Evolutionary conservation across 1,139 yeast genomes (phyloP), one percentile per base, ranked within the genome.

Genomic region (Pichia kudriavzevii): DNA sequence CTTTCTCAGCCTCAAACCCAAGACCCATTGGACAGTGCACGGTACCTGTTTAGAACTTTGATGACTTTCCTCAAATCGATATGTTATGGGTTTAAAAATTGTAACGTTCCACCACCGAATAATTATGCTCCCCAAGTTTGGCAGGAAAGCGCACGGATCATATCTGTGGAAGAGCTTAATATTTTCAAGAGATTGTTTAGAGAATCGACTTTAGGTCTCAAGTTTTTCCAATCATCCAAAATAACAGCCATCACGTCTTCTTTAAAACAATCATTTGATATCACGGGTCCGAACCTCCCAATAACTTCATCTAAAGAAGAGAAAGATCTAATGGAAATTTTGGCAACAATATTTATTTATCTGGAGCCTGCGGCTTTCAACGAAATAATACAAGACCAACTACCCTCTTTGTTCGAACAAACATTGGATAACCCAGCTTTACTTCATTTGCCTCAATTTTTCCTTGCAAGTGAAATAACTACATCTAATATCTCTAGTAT

Each of bases 291-390:
- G 5, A 81, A 79, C 42, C 61, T 83, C 32, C 94, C 95, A 5
- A 81, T 83, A 5, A 77, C 88, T 3, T 82, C 94, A 2, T 79
- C 94, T 1, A 87, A 85, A 47, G 97, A 88, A 52, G 96, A 88
- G 44, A 87, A 91, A 49, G 98, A 93, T 48, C 66, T 88, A 41
- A 87, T 91, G 95, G 98, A 93, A 55, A 81, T 88, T 2, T 78
- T 93, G 55, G 96, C 96, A 1, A 82, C 95, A 2, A 84, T 91
- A 47, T 93, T 85, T 58, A 84, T 87, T 49, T 95, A 87, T 55
- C 72, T 93, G 38, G 99, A 93, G 52, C 93, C 95, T 15, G 91
- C 97, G 1, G 83, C 96, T 2, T 93, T 93, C 58, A 88, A 85
- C 55, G 99, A 93, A 58, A 80, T 91, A 45, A 80, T 88, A 8